Base-by-base conservation (phyloP, 768 basidiomycete species). In the Pleurotus ostreatus region DNA sequence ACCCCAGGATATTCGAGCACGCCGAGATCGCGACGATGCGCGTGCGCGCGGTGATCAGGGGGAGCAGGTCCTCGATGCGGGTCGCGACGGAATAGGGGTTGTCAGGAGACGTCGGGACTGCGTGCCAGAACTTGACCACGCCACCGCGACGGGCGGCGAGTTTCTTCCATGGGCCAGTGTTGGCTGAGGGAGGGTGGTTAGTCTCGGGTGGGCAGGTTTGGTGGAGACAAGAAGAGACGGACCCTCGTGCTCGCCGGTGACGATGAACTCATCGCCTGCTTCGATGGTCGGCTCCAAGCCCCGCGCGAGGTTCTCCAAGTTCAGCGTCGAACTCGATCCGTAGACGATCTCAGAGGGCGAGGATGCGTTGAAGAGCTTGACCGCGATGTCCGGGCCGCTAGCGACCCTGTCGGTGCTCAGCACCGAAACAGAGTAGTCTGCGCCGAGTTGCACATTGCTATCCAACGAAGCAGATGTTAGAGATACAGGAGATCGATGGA, bases 161-260 rank as follows among this genome's bases (percentile, higher is more conserved):
- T 57, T 80, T 81, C 71, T 88, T 89, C 89, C 89, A 93, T 1
- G 84, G 79, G 0, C 88, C 88, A 12, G 68, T 79, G 60, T 93
- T 92, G 1, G 90, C 89, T 89, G 57, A 3, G 55, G 22, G 23
- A 18, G 20, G 20, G 20, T 20, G 20, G 20, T 20, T 20, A 20
- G 20, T 20, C 20, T 20, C 20, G 20, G 20, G 20, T 20, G 20
- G 20, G 2, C 20, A 20, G 20, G 20, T 20, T 20, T 20, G 20
- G 20, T 20, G 20, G 20, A 20, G 20, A 20, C 20, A 2, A 20
- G 20, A 20, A 20, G 20, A 20, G 30, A 56, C 71, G 23, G 39
- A 89, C 88, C 83, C 76, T 93, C 89, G 60, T 93, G 90, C 64
- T 92, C 90, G 1, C 80, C 81, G 0, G 86, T 88, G n/a, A 91